phyloP scores from a whole-genome alignment of 805 yeast species.

The Diddensiella santjacobensis region DNA sequence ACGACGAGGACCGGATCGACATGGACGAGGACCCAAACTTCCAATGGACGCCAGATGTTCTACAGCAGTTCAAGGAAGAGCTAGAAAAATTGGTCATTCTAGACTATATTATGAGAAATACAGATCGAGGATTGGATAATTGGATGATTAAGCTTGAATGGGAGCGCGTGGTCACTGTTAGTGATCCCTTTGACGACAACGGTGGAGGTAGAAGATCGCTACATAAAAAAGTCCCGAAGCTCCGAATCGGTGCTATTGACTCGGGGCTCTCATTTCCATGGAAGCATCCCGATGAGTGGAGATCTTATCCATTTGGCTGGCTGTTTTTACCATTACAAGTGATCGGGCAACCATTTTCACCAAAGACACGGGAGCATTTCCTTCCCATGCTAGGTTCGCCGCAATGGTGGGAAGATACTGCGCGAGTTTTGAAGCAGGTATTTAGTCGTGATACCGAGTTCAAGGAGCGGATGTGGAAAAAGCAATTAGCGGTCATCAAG shows the following conservation, averaged over 20 bases:
- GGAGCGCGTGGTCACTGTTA: constrained; percentile 21
- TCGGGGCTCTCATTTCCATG: constrained; percentile 74
- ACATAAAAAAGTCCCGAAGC: constrained; percentile 34
- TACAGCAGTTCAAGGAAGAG: constrained; percentile 54
- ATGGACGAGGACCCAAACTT: constrained; percentile 32
- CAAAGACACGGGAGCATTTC: constrained; percentile 51
- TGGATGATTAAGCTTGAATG: constrained; percentile 70
- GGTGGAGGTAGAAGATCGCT: neutral
- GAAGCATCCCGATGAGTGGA: constrained; percentile 81
- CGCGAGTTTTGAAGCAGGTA: constrained; percentile 43
- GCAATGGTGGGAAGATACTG: constrained; percentile 68
- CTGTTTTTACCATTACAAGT: constrained; percentile 58
- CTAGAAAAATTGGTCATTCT: constrained; percentile 65
- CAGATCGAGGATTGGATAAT: constrained; percentile 70
- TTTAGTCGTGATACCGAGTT: constrained; percentile 58
- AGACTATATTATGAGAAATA: constrained; percentile 69
- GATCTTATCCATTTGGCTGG: constrained; percentile 80
- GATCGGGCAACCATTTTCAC: constrained; percentile 65
- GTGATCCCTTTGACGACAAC: constrained; percentile 3
- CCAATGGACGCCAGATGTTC: constrained; percentile 49
- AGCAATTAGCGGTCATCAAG: constrained; percentile 66
- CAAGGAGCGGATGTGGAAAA: constrained; percentile 60
- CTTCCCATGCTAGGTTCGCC: constrained; percentile 56
- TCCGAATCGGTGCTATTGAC: constrained; percentile 68
- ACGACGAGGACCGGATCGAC: constrained; percentile 5